Conservation (phyloP, 495 filamentous ascomycete genomes). For the Talaromyces liani region DNA sequence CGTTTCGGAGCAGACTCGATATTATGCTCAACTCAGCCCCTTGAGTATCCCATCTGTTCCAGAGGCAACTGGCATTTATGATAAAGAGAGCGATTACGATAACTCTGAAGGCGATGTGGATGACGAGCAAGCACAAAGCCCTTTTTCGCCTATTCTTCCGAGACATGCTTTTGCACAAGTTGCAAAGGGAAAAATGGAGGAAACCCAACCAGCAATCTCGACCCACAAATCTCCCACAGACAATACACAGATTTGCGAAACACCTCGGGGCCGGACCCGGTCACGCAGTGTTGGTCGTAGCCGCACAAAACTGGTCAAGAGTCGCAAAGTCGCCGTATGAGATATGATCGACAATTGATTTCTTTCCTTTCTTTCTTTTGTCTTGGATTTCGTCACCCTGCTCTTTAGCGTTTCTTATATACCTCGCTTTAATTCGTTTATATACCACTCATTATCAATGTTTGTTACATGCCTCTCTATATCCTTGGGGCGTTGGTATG, state of each 20-base stretch:
- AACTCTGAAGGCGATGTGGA: not conserved
- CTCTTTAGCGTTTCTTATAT: not conserved
- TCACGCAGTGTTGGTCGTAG: conserved; percentile 23
- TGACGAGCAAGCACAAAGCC: not conserved
- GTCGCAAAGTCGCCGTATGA: conserved; percentile 8
- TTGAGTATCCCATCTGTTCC: not conserved
- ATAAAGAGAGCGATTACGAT: not conserved
- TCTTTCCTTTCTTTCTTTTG: not conserved
- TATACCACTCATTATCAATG: conserved; percentile 1
- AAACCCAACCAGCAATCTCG: not conserved
- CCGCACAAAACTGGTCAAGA: conserved; percentile 18
- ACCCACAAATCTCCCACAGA: not conserved
- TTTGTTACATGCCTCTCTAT: not conserved
- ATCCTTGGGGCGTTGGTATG: not conserved
- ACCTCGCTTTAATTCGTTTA: not conserved
- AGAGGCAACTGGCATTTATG: not conserved
- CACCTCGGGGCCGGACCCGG: conserved; percentile 22
- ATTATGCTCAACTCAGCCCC: conserved; percentile 4
- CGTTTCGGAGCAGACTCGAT: not conserved
- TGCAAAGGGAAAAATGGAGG: not conserved
- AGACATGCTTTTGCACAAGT: not conserved
- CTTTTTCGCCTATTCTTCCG: not conserved
- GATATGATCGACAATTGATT: not conserved
- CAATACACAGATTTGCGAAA: conserved; percentile 8
- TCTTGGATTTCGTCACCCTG: conserved; percentile 2